Evolutionary conservation across 2,329 filamentous ascomycete species (phyloP).

Genomic region (Penicillium janthinellum): DNA sequence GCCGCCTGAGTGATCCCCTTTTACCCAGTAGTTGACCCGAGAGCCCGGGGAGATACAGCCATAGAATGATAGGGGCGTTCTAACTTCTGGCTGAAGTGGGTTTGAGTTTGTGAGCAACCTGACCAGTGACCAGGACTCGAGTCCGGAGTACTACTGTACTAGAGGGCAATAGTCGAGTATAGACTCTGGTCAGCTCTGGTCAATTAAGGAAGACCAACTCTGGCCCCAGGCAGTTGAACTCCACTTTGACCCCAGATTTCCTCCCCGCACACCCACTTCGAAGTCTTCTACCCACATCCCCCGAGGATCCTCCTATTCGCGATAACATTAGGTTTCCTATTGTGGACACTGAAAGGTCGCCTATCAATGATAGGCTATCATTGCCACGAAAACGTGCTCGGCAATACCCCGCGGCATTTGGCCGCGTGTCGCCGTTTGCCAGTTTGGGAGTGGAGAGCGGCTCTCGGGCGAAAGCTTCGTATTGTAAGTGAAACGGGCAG

Average conservation of each 20-base stretch:
- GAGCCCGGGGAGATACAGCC: background rate
- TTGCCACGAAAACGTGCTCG: constrained; percentile 9
- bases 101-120: background rate
- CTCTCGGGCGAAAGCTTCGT: background rate
- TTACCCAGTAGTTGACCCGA: background rate
- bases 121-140: no score
- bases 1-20: background rate
- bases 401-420: constrained; percentile 8
- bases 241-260: constrained; percentile 18
- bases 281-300: background rate
- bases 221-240: background rate
- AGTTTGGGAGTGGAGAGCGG: background rate
- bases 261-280: background rate
- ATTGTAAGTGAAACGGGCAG: no score
- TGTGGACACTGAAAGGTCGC: background rate
- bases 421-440: background rate
- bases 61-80: no score
- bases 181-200: background rate
- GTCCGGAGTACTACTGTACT: background rate
- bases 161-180: background rate
- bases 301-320: constrained; percentile 1
- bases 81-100: background rate
- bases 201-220: background rate
- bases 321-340: background rate
- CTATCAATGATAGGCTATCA: background rate